Conservation (phyloP, 352 stramenopile species). For the Pythium folliculosum region DNA sequence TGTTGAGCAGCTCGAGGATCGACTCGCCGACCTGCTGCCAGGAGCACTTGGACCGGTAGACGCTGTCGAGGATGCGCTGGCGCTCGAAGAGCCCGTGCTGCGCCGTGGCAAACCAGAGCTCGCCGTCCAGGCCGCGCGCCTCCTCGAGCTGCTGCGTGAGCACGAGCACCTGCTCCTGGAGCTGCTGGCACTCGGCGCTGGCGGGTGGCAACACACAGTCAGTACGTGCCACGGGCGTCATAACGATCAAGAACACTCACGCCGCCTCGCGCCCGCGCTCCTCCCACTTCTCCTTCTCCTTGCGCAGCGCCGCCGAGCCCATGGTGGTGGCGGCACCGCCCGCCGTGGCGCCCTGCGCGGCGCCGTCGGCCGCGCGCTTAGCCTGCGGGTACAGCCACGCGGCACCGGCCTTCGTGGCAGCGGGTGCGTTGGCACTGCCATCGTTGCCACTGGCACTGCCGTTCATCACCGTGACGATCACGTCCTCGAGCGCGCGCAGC, state of each 20-base stretch:
- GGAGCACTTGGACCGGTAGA: constrained; percentile 51
- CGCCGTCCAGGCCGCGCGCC: constrained; percentile 27
- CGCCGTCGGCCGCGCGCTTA: not conserved
- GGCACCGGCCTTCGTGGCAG: not conserved
- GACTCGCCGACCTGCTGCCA: constrained; percentile 60
- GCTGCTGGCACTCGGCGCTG: constrained; percentile 45
- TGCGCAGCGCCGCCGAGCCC: constrained; percentile 30
- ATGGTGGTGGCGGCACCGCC: not conserved
- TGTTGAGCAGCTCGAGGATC: constrained; percentile 62
- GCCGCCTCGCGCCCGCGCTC: constrained; percentile 49
- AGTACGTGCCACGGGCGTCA: not conserved
- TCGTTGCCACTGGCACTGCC: not conserved
- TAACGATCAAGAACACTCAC: constrained; percentile 22
- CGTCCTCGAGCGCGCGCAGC: constrained; percentile 57
- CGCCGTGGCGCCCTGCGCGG: not conserved
- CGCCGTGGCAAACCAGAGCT: constrained; percentile 46
- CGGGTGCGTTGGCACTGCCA: not conserved
- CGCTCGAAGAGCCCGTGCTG: constrained; percentile 46
- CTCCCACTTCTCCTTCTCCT: constrained; percentile 74
- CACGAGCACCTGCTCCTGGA: constrained; percentile 47
- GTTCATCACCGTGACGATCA: constrained; percentile 32
- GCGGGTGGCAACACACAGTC: not conserved
- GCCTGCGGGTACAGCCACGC: constrained; percentile 7
- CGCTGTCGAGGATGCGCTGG: constrained; percentile 57
- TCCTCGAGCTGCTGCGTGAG: constrained; percentile 47